Conservation (phyloP, 2,329 filamentous ascomycete species). For the Aspergillus uvarum region DNA sequence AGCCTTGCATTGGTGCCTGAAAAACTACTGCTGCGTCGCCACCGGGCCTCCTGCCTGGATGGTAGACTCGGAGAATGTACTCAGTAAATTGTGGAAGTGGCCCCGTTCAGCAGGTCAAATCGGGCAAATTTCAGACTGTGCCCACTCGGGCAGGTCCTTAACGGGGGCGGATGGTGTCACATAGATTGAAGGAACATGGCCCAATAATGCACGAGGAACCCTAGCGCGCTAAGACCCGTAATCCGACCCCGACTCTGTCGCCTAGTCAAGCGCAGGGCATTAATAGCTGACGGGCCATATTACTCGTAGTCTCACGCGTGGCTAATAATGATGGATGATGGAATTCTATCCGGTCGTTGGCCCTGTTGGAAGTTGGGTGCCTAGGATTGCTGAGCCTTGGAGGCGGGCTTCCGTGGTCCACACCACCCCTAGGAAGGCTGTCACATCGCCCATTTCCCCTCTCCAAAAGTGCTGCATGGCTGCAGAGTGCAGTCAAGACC, state of each 20-base stretch:
- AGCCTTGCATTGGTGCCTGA: background rate
- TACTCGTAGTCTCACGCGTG: background rate
- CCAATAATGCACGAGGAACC: conserved; percentile 6
- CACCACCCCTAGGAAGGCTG: background rate
- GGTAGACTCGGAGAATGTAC: no score
- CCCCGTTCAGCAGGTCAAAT: background rate
- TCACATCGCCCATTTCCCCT: background rate
- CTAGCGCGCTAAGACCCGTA: background rate
- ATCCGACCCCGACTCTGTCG: background rate
- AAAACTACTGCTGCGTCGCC: background rate
- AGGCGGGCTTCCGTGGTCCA: background rate
- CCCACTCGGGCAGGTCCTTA: conserved; percentile 2
- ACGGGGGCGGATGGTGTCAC: background rate
- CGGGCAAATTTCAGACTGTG: background rate
- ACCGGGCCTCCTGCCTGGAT: background rate
- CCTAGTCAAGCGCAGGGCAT: background rate
- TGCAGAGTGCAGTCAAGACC: no score
- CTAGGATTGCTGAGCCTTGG: background rate
- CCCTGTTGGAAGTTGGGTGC: background rate
- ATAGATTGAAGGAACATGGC: conserved; percentile 8
- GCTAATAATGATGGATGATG: background rate
- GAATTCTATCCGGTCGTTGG: background rate
- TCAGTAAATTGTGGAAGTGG: background rate
- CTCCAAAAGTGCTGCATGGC: background rate
- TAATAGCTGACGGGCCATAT: background rate